These are phyloP conservation scores for Lineolata rhizophorae DNA, from an alignment of 495 filamentous ascomycete genomes.

Conservation along the genomic window DNA sequence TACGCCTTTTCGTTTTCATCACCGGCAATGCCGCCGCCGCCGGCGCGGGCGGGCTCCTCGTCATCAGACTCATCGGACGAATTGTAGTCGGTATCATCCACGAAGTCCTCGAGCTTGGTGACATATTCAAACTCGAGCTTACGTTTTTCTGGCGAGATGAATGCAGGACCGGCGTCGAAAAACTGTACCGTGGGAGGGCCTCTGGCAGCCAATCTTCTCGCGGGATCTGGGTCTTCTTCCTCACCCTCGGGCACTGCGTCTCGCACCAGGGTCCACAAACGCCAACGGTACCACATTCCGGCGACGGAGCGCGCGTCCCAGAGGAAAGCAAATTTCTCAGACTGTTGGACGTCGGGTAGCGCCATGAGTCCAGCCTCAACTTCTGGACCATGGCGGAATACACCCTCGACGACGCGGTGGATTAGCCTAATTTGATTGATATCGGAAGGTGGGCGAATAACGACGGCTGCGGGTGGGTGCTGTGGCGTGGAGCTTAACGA, in stretches of 20 bases:
- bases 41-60: conserved; percentile 32
- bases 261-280: no score
- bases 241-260: no score
- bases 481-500: no score
- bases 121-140: conserved; percentile 63
- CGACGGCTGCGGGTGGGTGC: conserved; percentile 55
- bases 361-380: conserved; percentile 91
- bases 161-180: conserved; percentile 48
- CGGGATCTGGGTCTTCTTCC: no score
- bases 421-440: conserved; percentile 65
- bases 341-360: conserved; percentile 49
- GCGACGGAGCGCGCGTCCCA: conserved; percentile 68
- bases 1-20: conserved; percentile 43
- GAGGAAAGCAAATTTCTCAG: conserved; percentile 85
- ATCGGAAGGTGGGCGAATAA: conserved; percentile 54
- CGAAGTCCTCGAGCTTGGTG: conserved; percentile 52
- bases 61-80: conserved; percentile 66
- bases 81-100: conserved; percentile 65
- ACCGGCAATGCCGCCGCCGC: conserved; percentile 24
- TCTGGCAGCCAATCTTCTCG: no score
- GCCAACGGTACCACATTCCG: conserved; percentile 77
- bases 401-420: conserved; percentile 62
- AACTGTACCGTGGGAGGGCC: no score
- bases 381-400: conserved; percentile 61
- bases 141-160: no score